Base-by-base conservation (phyloP, 2,329 filamentous ascomycete species). In the Chaetomium olivaceum region DNA sequence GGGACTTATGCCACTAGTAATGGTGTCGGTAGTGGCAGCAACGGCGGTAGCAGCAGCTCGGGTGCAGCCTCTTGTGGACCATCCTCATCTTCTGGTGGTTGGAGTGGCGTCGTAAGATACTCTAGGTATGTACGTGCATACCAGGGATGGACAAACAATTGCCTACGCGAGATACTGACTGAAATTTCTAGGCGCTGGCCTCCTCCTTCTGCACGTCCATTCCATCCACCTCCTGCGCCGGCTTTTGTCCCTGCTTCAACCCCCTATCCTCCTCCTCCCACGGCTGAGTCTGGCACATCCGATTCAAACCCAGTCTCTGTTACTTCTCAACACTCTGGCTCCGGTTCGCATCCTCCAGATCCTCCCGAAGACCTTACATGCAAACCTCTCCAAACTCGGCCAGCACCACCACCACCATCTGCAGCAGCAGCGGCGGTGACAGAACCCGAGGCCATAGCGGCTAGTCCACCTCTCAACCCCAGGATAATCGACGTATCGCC, bases 401-500 rank as follows among this genome's bases (percentile, higher is more conserved):
- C 57, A 11, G 36, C n/a, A 31, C 39, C 62, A 27, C 23, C 56
- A 1, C 56, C 33, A 21, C 25, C 23, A 1, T 11, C 62, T 12
- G 19, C 57, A 48, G 19, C 25, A 11, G 25, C 57, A 48, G 19
- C 25, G 5, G 25, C 23, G 25, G 29, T 16, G 14, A 14, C 43
- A 14, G 23, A 29, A 4, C 29, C 43, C 23, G 19, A 29, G 54
- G 39, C 4, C 8, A 31, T 31, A 19, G 7, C 29, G 2, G 12
- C 23, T 6, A 7, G 21, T 19, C 27, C 25, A 6, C 36, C 51
- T 16, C 6, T 25, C 6, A 7, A 27, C 1, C 61, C 61, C 11
- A 46, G 52, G 5, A 58, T 62, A 14, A 39, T 58, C 12, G 33
- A 43, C 7, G 55, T 43, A 39, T 60, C 56, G 23, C 56, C 57